Conservation (phyloP, 345 rosid genomes). For the Schrenkiella parvula region DNA sequence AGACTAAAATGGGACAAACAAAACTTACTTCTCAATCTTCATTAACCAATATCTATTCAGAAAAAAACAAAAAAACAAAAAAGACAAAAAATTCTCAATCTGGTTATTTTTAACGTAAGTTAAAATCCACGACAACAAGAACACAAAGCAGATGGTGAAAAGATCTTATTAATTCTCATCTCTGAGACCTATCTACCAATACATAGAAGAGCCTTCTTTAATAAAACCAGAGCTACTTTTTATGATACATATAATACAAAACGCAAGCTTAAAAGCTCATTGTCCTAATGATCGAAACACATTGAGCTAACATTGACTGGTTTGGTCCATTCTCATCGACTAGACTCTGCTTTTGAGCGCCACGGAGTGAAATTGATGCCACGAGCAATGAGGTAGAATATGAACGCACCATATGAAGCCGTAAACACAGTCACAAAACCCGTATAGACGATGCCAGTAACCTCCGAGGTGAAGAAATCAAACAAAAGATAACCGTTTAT, state of each 20-base stretch:
- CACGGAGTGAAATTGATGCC: slow-evolving; percentile 40
- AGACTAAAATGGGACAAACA: background rate
- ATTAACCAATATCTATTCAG: background rate
- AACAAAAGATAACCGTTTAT: slow-evolving; percentile 81
- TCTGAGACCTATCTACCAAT: background rate
- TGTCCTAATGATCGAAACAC: background rate
- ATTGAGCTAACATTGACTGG: background rate
- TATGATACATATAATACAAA: slow-evolving; percentile 19
- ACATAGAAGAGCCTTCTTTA: slow-evolving; percentile 4
- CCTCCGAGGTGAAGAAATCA: slow-evolving; percentile 71
- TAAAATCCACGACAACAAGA: background rate
- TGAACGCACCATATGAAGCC: slow-evolving; percentile 57
- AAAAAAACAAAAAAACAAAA: background rate
- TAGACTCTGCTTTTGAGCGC: slow-evolving; percentile 28
- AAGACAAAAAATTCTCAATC: background rate
- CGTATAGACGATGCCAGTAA: slow-evolving; percentile 40
- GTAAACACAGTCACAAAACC: slow-evolving; percentile 40
- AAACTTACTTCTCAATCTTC: background rate
- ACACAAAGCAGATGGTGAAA: background rate
- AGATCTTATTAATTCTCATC: background rate
- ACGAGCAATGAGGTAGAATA: slow-evolving; percentile 57
- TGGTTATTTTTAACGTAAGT: background rate
- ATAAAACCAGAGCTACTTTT: background rate
- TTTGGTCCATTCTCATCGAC: slow-evolving; percentile 12
- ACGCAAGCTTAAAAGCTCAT: background rate